Evolutionary conservation across 768 basidiomycete species (phyloP), one percentile per base, ranked within the genome.

Genomic region (Lactarius trivialis): DNA sequence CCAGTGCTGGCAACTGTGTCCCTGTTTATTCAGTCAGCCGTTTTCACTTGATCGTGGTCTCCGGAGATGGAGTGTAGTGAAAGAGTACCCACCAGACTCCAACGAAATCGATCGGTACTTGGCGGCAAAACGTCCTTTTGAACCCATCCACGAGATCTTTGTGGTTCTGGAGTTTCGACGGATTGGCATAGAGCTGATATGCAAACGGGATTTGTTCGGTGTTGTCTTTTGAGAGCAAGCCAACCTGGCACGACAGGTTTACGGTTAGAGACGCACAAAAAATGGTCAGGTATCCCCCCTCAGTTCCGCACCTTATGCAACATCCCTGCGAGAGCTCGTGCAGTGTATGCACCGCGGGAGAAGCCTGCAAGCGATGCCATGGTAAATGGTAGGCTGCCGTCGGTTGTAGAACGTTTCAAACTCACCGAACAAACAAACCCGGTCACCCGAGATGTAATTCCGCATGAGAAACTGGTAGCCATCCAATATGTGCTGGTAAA

Each of bases 1-100:
- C 91, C 91, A 21, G 89, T 88, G 57, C 87, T 87, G 8, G 85
- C 77, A 4, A 93, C 89, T 0, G 90, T 93, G 61, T 93, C 90
- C 90, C 89, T 82, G 26, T 0, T 37, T 5, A 56, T n/a, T n/a
- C 30, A 36, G 26, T 36, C 26, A 9, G 37, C 4, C 39, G 26
- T 54, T 34, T 30, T 15, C 41, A 39, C 8, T 41, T 3, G n/a
- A n/a, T 36, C 7, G 3, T 50, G 28, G 7, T 34, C n/a, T n/a
- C n/a, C n/a, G n/a, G n/a, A n/a, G n/a, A n/a, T n/a, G n/a, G n/a
- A n/a, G n/a, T n/a, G n/a, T n/a, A n/a, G 2, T 3, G 26, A 32
- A 48, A 3, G 21, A 32, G 5, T 15, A 9, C 54, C 33, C 81
- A 88, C 89, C 89, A 92, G 53, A 89, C 84, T 1, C 91, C 91